These are phyloP conservation scores for Aspergillus fischeri DNA, from an alignment of 2,329 filamentous ascomycete species.

Conservation along the genomic window DNA sequence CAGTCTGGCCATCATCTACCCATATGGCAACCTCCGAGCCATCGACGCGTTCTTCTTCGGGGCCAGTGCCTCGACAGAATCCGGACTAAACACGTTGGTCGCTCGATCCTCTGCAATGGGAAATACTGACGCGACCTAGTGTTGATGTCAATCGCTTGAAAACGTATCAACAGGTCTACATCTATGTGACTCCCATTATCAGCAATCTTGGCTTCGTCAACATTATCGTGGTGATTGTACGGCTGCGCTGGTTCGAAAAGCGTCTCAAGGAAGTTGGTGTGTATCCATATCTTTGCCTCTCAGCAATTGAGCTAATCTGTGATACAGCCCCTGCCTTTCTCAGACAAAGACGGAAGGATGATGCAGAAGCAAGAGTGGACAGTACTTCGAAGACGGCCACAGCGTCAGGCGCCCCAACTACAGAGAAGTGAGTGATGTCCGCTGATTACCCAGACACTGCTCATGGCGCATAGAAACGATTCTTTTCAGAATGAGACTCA, in stretches of 20 bases:
- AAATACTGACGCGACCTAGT: slow-evolving; percentile 23
- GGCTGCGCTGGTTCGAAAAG: slow-evolving; percentile 49
- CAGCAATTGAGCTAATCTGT: neutral
- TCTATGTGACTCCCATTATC: slow-evolving; percentile 50
- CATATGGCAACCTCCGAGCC: slow-evolving; percentile 38
- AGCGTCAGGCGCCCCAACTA: neutral
- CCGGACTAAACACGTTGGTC: slow-evolving; percentile 49
- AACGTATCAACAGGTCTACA: slow-evolving; percentile 50
- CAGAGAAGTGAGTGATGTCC: neutral
- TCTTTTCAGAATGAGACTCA: neutral
- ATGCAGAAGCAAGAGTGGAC: neutral
- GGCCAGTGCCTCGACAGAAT: slow-evolving; percentile 48
- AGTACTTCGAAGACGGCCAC: neutral
- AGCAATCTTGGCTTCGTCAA: slow-evolving; percentile 50
- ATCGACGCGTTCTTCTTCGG: slow-evolving; percentile 52
- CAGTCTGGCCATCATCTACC: slow-evolving; percentile 34
- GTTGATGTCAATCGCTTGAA: slow-evolving; percentile 48
- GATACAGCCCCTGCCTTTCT: neutral
- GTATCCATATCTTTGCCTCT: neutral
- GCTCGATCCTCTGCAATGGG: neutral
- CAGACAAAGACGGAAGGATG: neutral
- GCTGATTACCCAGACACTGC: too few species aligned
- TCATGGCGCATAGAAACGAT: neutral
- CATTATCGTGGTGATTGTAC: slow-evolving; percentile 45
- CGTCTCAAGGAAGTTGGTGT: slow-evolving; percentile 39